Conservation (phyloP, 805 yeast species). For the Kodamaea restingae region DNA sequence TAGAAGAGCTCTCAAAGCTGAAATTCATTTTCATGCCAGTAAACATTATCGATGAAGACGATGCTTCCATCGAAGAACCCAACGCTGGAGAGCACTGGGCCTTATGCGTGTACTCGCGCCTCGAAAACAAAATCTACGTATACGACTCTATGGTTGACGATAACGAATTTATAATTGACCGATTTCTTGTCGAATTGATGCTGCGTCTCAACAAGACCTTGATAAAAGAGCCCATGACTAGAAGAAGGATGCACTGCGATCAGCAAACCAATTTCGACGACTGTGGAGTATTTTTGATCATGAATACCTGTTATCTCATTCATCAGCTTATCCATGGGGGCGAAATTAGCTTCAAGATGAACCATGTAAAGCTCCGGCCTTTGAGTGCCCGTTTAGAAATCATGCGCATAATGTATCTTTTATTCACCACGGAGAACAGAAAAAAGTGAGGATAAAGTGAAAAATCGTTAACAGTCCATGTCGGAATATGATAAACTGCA, state of each 20-base stretch:
- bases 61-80: constrained; percentile 45
- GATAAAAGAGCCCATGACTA: constrained; percentile 20
- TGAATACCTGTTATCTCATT: constrained; percentile 30
- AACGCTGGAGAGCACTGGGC: constrained; percentile 82
- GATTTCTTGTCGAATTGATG: constrained; percentile 26
- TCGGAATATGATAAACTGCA: no score
- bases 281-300: constrained; percentile 50
- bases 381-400: constrained; percentile 42
- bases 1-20: constrained; percentile 29
- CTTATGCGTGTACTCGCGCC: constrained; percentile 48
- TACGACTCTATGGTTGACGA: constrained; percentile 53
- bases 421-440: neutral
- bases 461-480: no score
- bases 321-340: constrained; percentile 9
- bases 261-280: constrained; percentile 66
- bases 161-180: constrained; percentile 13
- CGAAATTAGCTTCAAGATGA: constrained; percentile 36
- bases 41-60: constrained; percentile 50
- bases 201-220: constrained; percentile 22
- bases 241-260: constrained; percentile 40
- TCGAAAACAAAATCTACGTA: constrained; percentile 46
- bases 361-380: constrained; percentile 43
- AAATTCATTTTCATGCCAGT: constrained; percentile 62
- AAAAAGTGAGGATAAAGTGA: no score
- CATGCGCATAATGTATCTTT: constrained; percentile 18